Percentiles rank a stretch among this genome's conserved stretches.
These are phyloP conservation scores for Penicillium lagena DNA, from an alignment of 495 filamentous ascomycete species.

Conservation along the genomic window DNA sequence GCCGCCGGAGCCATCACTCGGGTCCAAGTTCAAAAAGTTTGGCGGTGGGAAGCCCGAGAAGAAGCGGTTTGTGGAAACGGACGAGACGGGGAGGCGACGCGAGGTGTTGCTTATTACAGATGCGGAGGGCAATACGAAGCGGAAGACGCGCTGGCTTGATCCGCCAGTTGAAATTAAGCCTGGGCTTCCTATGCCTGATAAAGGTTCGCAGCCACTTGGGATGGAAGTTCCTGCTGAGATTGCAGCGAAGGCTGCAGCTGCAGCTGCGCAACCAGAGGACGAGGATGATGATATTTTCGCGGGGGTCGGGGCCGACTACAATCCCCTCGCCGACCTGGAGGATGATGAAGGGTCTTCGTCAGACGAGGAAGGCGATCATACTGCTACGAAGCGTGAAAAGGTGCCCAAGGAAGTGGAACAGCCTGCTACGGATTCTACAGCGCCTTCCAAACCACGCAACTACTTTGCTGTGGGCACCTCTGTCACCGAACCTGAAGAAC, in stretches of 20 bases:
- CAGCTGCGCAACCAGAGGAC: conserved; percentile 39
- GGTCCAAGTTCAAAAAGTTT: conserved; percentile 77
- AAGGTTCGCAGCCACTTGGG: conserved; percentile 59
- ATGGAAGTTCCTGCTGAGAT: conserved; percentile 67
- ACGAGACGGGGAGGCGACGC: conserved; percentile 57
- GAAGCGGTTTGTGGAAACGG: conserved; percentile 67
- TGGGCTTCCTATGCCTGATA: conserved; percentile 58
- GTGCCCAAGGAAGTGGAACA: conserved; percentile 5
- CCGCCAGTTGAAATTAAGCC: conserved; percentile 33
- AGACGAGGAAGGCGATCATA: conserved; percentile 37
- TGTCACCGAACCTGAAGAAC: conserved; percentile 24
- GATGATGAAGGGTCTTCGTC: conserved; percentile 44
- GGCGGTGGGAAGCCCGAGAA: conserved; percentile 51
- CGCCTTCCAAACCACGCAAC: conserved; percentile 26
- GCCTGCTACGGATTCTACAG: conserved; percentile 3
- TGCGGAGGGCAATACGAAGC: conserved; percentile 79
- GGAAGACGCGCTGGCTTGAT: conserved; percentile 59
- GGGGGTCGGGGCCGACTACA: conserved; percentile 77
- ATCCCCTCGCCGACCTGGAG: conserved; percentile 72
- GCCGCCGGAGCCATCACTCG: conserved; percentile 50
- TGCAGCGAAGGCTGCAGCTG: conserved; percentile 24
- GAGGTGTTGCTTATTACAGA: conserved; percentile 84
- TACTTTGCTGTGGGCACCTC: conserved; percentile 29
- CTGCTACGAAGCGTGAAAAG: conserved; percentile 13
- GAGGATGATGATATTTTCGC: conserved; percentile 77